Evolutionary conservation across 345 rosid species (phyloP).

Genomic region (Ceriops tagal): DNA sequence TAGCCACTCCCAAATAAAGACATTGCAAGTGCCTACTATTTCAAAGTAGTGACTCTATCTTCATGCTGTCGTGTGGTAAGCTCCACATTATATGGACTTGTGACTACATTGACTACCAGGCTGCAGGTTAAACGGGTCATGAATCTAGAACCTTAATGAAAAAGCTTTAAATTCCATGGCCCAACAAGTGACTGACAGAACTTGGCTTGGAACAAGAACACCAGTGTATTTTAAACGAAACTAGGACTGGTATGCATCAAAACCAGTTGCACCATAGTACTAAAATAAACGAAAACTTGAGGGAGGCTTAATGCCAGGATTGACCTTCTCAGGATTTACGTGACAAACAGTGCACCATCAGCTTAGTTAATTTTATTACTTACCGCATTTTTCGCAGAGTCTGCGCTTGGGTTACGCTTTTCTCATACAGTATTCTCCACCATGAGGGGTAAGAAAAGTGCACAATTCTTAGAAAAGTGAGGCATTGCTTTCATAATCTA

Average conservation of each 20-base stretch:
- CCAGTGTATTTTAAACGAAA: neutral
- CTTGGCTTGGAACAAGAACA: neutral
- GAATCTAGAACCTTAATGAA: neutral
- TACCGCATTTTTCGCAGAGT: slow-evolving; percentile 4
- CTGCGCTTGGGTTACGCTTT: slow-evolving; percentile 28
- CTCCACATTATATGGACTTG: neutral
- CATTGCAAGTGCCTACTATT: too few species aligned
- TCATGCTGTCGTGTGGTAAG: too few species aligned
- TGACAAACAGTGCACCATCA: neutral
- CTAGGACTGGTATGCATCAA: too few species aligned
- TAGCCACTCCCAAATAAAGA: too few species aligned
- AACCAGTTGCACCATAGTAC: neutral
- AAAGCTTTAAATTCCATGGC: neutral
- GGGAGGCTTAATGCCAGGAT: too few species aligned
- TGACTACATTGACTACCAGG: neutral
- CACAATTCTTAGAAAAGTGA: neutral
- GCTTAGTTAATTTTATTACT: neutral
- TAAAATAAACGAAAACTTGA: neutral
- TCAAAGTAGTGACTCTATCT: too few species aligned
- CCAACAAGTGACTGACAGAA: slow-evolving; percentile 18
- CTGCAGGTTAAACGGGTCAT: neutral
- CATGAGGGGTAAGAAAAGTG: slow-evolving; percentile 21
- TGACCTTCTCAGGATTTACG: neutral
- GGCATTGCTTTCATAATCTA: neutral
- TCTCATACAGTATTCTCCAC: slow-evolving; percentile 25